Evolutionary conservation across 108 stramenopile species (phyloP), one percentile per base, ranked within the genome.

Genomic region (Cyclotella baltica): DNA sequence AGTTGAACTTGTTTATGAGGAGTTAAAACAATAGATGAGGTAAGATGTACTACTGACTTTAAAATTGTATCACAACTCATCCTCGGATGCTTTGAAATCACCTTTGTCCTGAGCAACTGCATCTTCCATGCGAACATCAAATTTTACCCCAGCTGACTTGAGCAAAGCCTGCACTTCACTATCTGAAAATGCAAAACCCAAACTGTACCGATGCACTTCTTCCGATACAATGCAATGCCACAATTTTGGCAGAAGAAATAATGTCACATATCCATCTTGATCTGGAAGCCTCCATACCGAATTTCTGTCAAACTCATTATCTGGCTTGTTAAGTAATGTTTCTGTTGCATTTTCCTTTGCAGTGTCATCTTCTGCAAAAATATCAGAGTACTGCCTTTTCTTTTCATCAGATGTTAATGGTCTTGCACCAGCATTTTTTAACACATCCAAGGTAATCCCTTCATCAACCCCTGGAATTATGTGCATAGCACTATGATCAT

Each of bases 131-230:
- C 51, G n/a, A 37, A 76, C 66, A 62, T 83, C 81, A 72, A 76
- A 83, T 8, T 83, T 66, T 19, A 71, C 71, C 8, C 64, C 75
- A 0, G 81, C 81, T 57, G 72, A 76, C 27, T 40, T 76, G 52
- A 83, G 36, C 47, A 83, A 43, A 11, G 67, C 75, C 48, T 83
- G 81, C 0, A 76, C 81, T 47, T 83, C 81, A 27, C 55, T 50
- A 38, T 83, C 81, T n/a, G 81, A 83, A 76, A 83, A 83, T 59
- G 81, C 81, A 62, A 83, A 83, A 20, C 81, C 81, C 40, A 83
- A 62, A 76, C 81, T 83, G 56, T 76, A 83, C 48, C 81, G 81
- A 73, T 83, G 81, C 28, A 83, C 81, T 40, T 83, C 75, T 63
- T 83, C 81, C 5, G 81, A 83, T 4, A 83, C 70, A 35, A 83